Conservation (phyloP, 2,329 filamentous ascomycete genomes). For the Dryadomyces quercivorus region DNA sequence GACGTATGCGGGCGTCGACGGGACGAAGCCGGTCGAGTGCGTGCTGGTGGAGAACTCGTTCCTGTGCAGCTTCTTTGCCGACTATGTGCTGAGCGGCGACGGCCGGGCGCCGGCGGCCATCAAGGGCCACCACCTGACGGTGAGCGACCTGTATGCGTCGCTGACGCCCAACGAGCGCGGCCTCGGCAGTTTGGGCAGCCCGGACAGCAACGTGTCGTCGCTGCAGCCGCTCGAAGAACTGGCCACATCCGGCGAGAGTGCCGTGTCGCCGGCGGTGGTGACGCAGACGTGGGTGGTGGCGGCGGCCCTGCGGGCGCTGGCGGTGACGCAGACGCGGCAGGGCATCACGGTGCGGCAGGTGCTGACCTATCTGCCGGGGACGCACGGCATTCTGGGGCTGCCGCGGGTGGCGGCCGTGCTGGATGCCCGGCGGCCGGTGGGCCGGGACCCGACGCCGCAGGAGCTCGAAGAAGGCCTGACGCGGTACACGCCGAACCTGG, state of each 20-base stretch:
- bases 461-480: slow-evolving; percentile 77
- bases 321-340: slow-evolving; percentile 81
- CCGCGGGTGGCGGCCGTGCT: slow-evolving; percentile 54
- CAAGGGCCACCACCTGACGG: slow-evolving; percentile 74
- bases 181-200: too few species aligned
- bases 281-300: slow-evolving; percentile 73
- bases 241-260: neutral
- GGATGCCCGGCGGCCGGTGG: slow-evolving; percentile 77
- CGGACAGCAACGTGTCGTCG: slow-evolving; percentile 58
- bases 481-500: slow-evolving; percentile 63
- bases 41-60: slow-evolving; percentile 93
- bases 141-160: slow-evolving; percentile 87
- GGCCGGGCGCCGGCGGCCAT: slow-evolving; percentile 44
- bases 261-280: slow-evolving; percentile 55
- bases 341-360: slow-evolving; percentile 79
- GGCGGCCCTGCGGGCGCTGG: slow-evolving; percentile 64
- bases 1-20: slow-evolving; percentile 62
- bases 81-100: slow-evolving; percentile 36
- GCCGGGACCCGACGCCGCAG: slow-evolving; percentile 65
- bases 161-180: slow-evolving; percentile 65
- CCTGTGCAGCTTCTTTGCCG: slow-evolving; percentile 64
- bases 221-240: slow-evolving; percentile 46
- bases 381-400: slow-evolving; percentile 66
- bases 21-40: slow-evolving; percentile 59
- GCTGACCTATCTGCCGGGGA: slow-evolving; percentile 62